Percentiles rank a stretch among this genome's conserved stretches.
phyloP scores from a whole-genome alignment of 148 eudicot genomes.

The Fagopyrum tataricum region DNA sequence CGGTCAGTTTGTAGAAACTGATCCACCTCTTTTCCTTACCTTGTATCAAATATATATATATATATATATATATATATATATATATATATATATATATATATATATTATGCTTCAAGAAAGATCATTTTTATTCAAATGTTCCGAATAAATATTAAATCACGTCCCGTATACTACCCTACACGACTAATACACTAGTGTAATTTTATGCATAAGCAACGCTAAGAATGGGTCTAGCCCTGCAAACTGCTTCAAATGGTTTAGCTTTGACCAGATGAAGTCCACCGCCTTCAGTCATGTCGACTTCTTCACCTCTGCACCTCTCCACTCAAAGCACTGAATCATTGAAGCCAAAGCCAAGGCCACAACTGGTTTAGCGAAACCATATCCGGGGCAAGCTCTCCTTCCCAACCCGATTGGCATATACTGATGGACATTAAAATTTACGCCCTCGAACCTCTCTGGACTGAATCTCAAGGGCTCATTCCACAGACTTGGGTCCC shows the following conservation, averaged over 20 bases:
- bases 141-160: too few relatives aligned
- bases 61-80: too few relatives aligned
- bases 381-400: constrained; percentile 16
- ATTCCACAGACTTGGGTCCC: constrained; percentile 17
- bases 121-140: too few relatives aligned
- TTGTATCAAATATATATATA: too few relatives aligned
- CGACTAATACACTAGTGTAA: too few relatives aligned
- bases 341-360: constrained; percentile 17
- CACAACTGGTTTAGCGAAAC: constrained; percentile 11
- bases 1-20: too few relatives aligned
- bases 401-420: constrained; percentile 20
- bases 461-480: constrained; percentile 17
- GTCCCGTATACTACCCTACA: too few relatives aligned
- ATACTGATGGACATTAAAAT: background rate
- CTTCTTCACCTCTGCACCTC: constrained; percentile 7
- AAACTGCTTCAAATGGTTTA: constrained; percentile 16
- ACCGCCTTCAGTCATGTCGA: constrained; percentile 17
- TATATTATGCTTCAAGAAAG: too few relatives aligned
- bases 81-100: too few relatives aligned
- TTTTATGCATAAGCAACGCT: background rate
- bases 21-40: too few relatives aligned
- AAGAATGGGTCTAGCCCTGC: background rate
- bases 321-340: constrained; percentile 23
- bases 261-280: constrained; percentile 19
- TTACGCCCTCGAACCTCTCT: constrained; percentile 15